Percentiles rank a stretch among this genome's conserved stretches.
Conservation (phyloP, 2,329 filamentous ascomycete genomes). For the Gyromitra esculenta region DNA sequence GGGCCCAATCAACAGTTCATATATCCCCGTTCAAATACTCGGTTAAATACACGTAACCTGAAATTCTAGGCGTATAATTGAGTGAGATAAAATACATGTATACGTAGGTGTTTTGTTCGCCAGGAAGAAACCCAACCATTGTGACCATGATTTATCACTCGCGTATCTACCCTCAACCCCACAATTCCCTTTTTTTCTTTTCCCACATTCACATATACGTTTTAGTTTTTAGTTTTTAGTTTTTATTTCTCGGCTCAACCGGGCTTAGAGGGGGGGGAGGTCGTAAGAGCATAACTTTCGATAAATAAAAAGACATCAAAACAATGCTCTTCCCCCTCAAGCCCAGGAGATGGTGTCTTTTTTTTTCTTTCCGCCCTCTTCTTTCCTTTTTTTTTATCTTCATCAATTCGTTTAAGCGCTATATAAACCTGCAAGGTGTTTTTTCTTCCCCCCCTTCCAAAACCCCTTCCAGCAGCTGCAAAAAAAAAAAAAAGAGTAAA, state of each 20-base stretch:
- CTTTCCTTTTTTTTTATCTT: no score
- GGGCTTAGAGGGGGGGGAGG: not conserved
- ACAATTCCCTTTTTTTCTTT: not conserved
- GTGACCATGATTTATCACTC: conserved; percentile 9
- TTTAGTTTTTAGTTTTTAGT: not conserved
- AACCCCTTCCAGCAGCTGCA: not conserved
- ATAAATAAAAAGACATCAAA: conserved; percentile 8
- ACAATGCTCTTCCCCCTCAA: not conserved
- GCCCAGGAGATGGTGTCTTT: conserved; percentile 8
- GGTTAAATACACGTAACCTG: not conserved
- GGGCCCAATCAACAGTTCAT: no score
- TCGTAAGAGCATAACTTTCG: not conserved
- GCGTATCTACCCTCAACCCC: not conserved
- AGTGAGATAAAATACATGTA: not conserved
- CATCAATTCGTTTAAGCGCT: no score
- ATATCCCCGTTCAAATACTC: no score
- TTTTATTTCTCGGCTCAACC: conserved; percentile 20
- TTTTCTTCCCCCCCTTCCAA: not conserved
- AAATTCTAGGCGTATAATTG: not conserved
- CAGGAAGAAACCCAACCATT: not conserved
- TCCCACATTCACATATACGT: no score
- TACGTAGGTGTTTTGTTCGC: no score
- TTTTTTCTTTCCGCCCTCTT: no score
- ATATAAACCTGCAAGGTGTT: not conserved
- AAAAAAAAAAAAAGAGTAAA: not conserved